These are phyloP conservation scores for Castanea sativa DNA, from an alignment of 306 rosid species.

Conservation along the genomic window DNA sequence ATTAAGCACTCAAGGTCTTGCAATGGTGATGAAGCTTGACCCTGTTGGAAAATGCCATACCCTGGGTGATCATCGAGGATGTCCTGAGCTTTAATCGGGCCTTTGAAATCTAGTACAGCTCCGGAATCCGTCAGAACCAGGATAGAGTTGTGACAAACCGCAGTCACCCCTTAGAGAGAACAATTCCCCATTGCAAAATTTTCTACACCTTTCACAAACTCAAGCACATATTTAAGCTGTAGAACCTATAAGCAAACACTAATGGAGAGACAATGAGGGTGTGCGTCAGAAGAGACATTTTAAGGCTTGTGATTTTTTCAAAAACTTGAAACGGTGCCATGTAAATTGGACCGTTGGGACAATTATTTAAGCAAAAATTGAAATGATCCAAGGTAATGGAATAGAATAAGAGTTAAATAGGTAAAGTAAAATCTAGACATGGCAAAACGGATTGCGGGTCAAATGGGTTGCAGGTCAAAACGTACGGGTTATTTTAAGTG, in stretches of 20 bases:
- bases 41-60: constrained; percentile 50
- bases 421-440: constrained; percentile 2
- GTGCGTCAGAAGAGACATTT: constrained; percentile 22
- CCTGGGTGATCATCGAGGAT: constrained; percentile 47
- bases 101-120: constrained; percentile 46
- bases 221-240: constrained; percentile 25
- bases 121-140: constrained; percentile 58
- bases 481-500: too few species aligned
- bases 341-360: constrained; percentile 72
- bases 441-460: too few species aligned
- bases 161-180: constrained; percentile 45
- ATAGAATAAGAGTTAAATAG: constrained; percentile 32
- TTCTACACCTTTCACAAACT: neutral
- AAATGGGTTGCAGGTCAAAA: too few species aligned
- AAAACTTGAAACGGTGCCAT: constrained; percentile 37
- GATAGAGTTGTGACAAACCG: constrained; percentile 49
- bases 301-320: constrained; percentile 6
- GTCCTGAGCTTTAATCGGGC: constrained; percentile 54
- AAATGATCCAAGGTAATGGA: constrained; percentile 40
- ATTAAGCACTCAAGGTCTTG: constrained; percentile 33
- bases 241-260: constrained; percentile 12
- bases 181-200: constrained; percentile 65
- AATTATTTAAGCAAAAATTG: constrained; percentile 19
- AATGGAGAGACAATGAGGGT: constrained; percentile 27
- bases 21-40: constrained; percentile 46